Percentiles rank a stretch among this genome's conserved stretches.
Evolutionary conservation across 2,329 filamentous ascomycete species (phyloP).

Genomic region (Dactylella cylindrospora): DNA sequence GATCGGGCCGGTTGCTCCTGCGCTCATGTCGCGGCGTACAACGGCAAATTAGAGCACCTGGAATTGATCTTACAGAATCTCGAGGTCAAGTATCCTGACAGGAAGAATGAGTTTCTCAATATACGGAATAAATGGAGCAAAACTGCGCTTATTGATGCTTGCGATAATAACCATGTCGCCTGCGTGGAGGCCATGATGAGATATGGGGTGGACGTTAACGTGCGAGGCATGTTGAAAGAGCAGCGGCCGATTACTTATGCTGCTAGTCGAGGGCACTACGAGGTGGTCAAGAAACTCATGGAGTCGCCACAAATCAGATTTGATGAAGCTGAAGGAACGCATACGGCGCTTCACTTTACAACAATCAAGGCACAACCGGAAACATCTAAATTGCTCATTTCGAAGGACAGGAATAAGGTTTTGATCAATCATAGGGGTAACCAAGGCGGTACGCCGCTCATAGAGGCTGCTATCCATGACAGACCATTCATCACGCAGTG

Average conservation of each 20-base stretch:
- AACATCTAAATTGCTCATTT: slow-evolving; percentile 13
- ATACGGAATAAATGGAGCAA: slow-evolving; percentile 8
- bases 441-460: slow-evolving; percentile 13
- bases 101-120: slow-evolving; percentile 23
- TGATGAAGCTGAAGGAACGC: slow-evolving; percentile 3
- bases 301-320: slow-evolving; percentile 30
- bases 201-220: slow-evolving; percentile 23
- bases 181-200: slow-evolving; percentile 20
- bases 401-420: slow-evolving; percentile 16
- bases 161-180: not conserved
- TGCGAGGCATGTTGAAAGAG: slow-evolving; percentile 4
- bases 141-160: slow-evolving; percentile 13
- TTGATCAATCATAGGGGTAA: slow-evolving; percentile 16
- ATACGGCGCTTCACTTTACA: slow-evolving; percentile 7
- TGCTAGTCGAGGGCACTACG: slow-evolving; percentile 8
- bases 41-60: slow-evolving; percentile 18
- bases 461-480: slow-evolving; percentile 13
- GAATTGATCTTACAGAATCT: slow-evolving; percentile 21
- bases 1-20: slow-evolving; percentile 9
- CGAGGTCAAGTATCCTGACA: slow-evolving; percentile 25
- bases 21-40: slow-evolving; percentile 7
- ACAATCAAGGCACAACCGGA: slow-evolving; percentile 14
- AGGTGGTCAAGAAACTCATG: slow-evolving; percentile 23
- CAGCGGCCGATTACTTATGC: slow-evolving; percentile 18
- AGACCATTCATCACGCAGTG: slow-evolving; percentile 31